Base-by-base conservation (phyloP, 495 filamentous ascomycete species). In the Xylaria cubensis region DNA sequence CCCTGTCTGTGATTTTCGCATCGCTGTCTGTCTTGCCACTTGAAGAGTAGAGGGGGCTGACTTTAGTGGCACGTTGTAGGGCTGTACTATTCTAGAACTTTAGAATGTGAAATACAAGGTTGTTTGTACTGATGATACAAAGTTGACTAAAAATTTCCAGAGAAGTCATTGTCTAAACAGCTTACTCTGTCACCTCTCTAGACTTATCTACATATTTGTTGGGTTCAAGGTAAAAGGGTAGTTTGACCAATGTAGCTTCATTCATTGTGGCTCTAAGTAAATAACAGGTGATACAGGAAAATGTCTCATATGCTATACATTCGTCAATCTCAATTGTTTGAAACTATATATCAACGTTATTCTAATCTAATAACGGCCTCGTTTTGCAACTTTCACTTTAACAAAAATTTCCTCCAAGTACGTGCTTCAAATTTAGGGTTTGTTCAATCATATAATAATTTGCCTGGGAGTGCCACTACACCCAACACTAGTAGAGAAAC, bases 51-150 rank as follows among this genome's bases (percentile, higher is more conserved):
- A 48, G 44, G 15, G 63, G 44, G 12, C 36, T 7, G 39, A 0
- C 7, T 34, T 39, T 51, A 42, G 67, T 69, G 36, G 24, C 55
- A 59, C 44, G 32, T 50, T 64, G 42, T 55, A 64, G n/a, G 68
- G 68, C 68, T 70, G 68, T 44, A 26, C 19, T 7, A 26, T 69
- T 29, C 7, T 21, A 41, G 26, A 39, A 56, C 42, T 36, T 50
- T 50, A 44, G 42, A 15, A 42, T 13, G 26, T 17, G 3, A 59
- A 59, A 4, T 19, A n/a, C 17, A 21, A 19, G 12, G 51, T 26
- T 56, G 12, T 32, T 56, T 8, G 26, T 56, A 56, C 13, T 32
- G 1, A 56, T 17, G 17, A 32, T 26, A 56, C 24, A 13, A 29
- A 29, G 51, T 56, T 17, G 15, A 56, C 0, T 2, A 6, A 56